A percentile compares a stretch with the other conserved stretches of the same genome.
These are phyloP conservation scores for Nemophila menziesii DNA, from an alignment of 257 asterid species.

Conservation along the genomic window DNA sequence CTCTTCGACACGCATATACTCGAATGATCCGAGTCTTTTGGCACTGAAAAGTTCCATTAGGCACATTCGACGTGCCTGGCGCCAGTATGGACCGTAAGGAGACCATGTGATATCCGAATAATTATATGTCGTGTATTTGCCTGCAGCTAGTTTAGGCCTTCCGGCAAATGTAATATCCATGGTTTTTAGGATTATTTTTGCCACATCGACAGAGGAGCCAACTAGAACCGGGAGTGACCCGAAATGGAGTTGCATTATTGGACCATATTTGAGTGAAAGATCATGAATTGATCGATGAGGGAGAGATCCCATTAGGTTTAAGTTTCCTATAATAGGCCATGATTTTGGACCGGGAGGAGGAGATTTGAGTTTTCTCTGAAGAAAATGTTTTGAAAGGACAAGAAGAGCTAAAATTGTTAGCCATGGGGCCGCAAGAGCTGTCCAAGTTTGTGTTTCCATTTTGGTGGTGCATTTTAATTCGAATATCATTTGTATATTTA, in stretches of 20 bases:
- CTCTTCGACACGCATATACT: constrained; percentile 22
- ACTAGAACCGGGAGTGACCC: constrained; percentile 32
- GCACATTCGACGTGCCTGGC: constrained; percentile 37
- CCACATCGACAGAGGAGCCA: constrained; percentile 34
- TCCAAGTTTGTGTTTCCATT: constrained; percentile 13
- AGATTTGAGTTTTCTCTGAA: constrained; percentile 15
- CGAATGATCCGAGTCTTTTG: constrained; percentile 22
- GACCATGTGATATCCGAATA: constrained; percentile 40
- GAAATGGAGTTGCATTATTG: constrained; percentile 26
- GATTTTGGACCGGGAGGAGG: constrained; percentile 43
- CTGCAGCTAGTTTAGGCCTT: constrained; percentile 37
- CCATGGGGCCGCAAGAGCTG: constrained; percentile 14
- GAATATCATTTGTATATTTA: no score
- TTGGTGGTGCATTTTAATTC: no score
- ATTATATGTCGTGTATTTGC: constrained; percentile 30
- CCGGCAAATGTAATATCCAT: constrained; percentile 28
- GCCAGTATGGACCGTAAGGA: constrained; percentile 35
- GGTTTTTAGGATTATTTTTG: constrained; percentile 26
- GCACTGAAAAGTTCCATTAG: constrained; percentile 25
- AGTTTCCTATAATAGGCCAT: constrained; percentile 38
- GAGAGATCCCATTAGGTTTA: constrained; percentile 25
- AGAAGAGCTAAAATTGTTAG: constrained; percentile 10
- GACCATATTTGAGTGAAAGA: constrained; percentile 26
- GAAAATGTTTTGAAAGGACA: constrained; percentile 16
- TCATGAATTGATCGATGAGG: constrained; percentile 29